Percentiles rank a stretch among this genome's conserved stretches.
Evolutionary conservation across 768 basidiomycete species (phyloP).

Genomic region (Serpula lacrymans): DNA sequence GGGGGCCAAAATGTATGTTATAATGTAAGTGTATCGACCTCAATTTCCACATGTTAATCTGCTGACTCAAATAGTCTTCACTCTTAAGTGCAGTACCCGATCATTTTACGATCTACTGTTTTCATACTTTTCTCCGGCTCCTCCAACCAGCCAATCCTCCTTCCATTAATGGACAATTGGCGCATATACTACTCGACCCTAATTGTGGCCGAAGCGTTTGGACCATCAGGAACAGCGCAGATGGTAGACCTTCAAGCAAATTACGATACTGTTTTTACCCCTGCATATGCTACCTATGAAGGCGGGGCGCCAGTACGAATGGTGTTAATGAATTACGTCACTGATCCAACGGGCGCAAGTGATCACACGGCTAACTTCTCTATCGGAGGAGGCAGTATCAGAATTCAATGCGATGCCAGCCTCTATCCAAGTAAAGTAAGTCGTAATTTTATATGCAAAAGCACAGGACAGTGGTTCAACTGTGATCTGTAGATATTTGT

Average conservation of each 20-base stretch:
- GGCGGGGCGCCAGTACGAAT: slow-evolving; percentile 49
- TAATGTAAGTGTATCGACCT: slow-evolving; percentile 21
- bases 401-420: slow-evolving; percentile 19
- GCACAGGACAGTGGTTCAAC: slow-evolving; percentile 33
- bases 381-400: slow-evolving; percentile 22
- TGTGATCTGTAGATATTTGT: slow-evolving; percentile 19
- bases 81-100: slow-evolving; percentile 32
- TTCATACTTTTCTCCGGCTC: slow-evolving; percentile 38
- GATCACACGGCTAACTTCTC: slow-evolving; percentile 34
- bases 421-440: slow-evolving; percentile 30
- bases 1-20: slow-evolving; percentile 21
- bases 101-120: slow-evolving; percentile 16
- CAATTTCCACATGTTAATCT: too few species aligned
- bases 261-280: slow-evolving; percentile 33
- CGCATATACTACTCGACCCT: slow-evolving; percentile 49
- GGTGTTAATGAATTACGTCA: slow-evolving; percentile 68
- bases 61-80: slow-evolving; percentile 10
- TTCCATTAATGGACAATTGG: too few species aligned
- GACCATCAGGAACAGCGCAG: slow-evolving; percentile 37
- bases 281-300: slow-evolving; percentile 49
- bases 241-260: slow-evolving; percentile 38
- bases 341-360: slow-evolving; percentile 43
- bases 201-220: slow-evolving; percentile 43
- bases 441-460: slow-evolving; percentile 3
- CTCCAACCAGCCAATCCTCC: slow-evolving; percentile 44